Base-by-base conservation (phyloP, 2,329 filamentous ascomycete species). In the Bipolaris sorokiniana region DNA sequence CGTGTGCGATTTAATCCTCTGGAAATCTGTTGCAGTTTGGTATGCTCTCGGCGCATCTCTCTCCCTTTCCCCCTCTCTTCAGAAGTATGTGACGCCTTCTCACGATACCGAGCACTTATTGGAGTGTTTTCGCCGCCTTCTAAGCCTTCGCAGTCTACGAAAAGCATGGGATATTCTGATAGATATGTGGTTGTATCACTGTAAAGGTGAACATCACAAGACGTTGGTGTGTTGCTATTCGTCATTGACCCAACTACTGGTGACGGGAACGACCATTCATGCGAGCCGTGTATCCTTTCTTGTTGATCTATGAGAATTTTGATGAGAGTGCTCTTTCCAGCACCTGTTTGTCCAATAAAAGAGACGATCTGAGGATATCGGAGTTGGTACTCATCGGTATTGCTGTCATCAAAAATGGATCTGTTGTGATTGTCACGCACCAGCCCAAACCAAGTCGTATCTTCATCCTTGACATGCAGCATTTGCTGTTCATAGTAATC, bases 71-170 rank as follows among this genome's bases (percentile, higher is more conserved):
- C 28, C 28, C 7, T 31, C 28, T 31, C 28, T 31, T 31, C 28
- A 31, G 28, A 11, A 31, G 28, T 31, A 31, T 31, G 28, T 13
- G 28, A 31, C 10, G 28, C 28, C 37, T 40, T n/a, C 37, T 33
- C 40, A 2, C 41, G 33, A 11, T 36, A 28, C 20, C 62, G 15
- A 66, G 44, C 65, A 9, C 65, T 68, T 4, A 70, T 53, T 28
- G 78, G 79, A 10, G 68, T 66, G 18, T 69, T 71, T 59, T 83
- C 81, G 9, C 82, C 82, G 31, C 82, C 82, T 18, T 80, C 76
- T 7, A 84, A 75, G 0, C 82, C 82, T 71, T 84, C 82, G 57
- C 81, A 84, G 58, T 84, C 82, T 20, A 82, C 81, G 49, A 79
- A 80, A 3, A 84, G 71, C 18, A 84, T 72, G 0, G 82, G 82